Conservation (phyloP, 148 eudicot species). For the Vaccinium macrocarpon region DNA sequence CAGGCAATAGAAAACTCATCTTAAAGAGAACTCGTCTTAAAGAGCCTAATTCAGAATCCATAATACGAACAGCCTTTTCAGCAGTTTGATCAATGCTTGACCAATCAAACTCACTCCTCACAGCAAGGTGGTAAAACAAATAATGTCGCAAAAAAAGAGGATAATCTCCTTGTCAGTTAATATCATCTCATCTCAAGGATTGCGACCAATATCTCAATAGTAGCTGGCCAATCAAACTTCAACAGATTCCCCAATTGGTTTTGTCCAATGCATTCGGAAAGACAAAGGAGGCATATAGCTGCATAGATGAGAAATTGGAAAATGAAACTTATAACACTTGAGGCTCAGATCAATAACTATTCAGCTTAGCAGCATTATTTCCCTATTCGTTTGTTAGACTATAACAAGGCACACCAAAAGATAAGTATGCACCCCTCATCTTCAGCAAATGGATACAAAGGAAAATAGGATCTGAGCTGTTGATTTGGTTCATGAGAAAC, state of each 20-base stretch:
- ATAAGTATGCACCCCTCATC: not conserved
- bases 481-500: not conserved
- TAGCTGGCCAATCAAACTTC: slow-evolving; percentile 1
- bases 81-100: not conserved
- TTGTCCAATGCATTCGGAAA: not conserved
- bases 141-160: not conserved
- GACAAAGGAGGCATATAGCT: not conserved
- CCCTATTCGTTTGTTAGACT: not conserved
- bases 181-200: not conserved
- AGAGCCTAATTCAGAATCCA: not conserved
- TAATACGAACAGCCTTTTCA: not conserved
- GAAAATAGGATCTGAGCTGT: not conserved
- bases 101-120: not conserved
- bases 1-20: not conserved
- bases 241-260: not conserved
- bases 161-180: not conserved
- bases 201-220: not conserved
- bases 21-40: not conserved
- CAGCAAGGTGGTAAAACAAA: not conserved
- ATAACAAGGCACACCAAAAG: not conserved
- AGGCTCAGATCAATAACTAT: not conserved
- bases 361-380: not conserved
- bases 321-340: not conserved
- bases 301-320: slow-evolving; percentile 1
- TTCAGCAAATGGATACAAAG: not conserved